Percentiles rank a stretch among this genome's conserved stretches.
phyloP scores from a whole-genome alignment of 345 rosid species.

The Hirschfeldia incana region DNA sequence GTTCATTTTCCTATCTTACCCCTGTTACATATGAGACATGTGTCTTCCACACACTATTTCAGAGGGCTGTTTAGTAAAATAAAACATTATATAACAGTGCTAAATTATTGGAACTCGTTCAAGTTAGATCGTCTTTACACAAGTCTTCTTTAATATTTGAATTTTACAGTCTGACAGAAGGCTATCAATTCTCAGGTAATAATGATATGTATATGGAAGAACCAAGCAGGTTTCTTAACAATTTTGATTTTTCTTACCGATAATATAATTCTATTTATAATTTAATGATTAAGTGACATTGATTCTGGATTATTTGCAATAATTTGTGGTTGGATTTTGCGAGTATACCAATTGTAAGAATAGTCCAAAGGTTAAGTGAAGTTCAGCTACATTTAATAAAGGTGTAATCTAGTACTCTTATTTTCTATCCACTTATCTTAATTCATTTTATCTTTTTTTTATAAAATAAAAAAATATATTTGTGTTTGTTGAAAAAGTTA shows the following conservation, averaged over 20 bases:
- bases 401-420: neutral
- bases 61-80: neutral
- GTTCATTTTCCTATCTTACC: neutral
- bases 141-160: neutral
- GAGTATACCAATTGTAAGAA: neutral
- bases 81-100: neutral
- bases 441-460: neutral
- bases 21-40: neutral
- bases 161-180: neutral
- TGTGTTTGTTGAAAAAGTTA: slow-evolving; percentile 8
- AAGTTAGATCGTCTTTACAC: neutral
- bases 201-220: neutral
- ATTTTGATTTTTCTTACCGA: neutral
- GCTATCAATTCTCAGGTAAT: neutral
- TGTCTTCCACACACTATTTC: neutral
- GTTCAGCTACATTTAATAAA: neutral
- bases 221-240: neutral
- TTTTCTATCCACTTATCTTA: neutral
- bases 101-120: neutral
- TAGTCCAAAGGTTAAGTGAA: neutral
- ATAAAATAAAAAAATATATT: neutral
- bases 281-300: neutral
- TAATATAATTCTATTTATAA: neutral
- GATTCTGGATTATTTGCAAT: neutral
- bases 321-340: neutral